A percentile compares a stretch with the other conserved stretches of the same genome.
Evolutionary conservation across 2,329 filamentous ascomycete genomes (phyloP).

Genomic region (Ceratocystis diversiconidia): DNA sequence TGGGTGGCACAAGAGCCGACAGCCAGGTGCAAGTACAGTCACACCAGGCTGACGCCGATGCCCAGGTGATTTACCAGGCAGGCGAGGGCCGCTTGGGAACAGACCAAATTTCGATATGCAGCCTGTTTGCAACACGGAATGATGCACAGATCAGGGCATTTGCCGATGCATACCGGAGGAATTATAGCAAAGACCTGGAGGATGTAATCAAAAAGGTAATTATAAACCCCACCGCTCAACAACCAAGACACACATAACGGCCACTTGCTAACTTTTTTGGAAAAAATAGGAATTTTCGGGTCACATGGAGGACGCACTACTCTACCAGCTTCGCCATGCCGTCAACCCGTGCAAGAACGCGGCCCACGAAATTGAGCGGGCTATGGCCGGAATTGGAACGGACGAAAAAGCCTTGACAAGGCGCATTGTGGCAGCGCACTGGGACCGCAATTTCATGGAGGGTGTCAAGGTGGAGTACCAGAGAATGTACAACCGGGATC

Average conservation of each 20-base stretch:
- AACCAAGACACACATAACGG: too few relatives aligned
- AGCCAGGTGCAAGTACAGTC: slow-evolving; percentile 62
- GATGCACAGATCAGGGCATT: slow-evolving; percentile 78
- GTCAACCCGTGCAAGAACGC: slow-evolving; percentile 73
- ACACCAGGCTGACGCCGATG: slow-evolving; percentile 60
- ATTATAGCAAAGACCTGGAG: slow-evolving; percentile 57
- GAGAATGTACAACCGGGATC: slow-evolving; percentile 51
- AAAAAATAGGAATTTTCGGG: slow-evolving; percentile 62
- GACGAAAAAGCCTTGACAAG: slow-evolving; percentile 68
- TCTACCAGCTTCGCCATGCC: slow-evolving; percentile 65
- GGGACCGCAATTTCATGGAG: slow-evolving; percentile 60
- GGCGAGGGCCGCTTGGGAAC: slow-evolving; percentile 60
- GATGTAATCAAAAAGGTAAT: slow-evolving; percentile 56
- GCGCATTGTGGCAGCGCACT: slow-evolving; percentile 68
- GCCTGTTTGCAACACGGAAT: slow-evolving; percentile 60
- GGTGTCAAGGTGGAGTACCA: slow-evolving; percentile 68
- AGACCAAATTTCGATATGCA: slow-evolving; percentile 63
- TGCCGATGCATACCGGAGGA: slow-evolving; percentile 55
- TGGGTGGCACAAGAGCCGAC: slow-evolving; percentile 60
- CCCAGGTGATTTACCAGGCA: slow-evolving; percentile 60
- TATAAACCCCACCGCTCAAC: slow-evolving; percentile 1
- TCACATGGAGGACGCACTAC: slow-evolving; percentile 76
- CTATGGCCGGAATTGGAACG: slow-evolving; percentile 78
- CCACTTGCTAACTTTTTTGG: background rate
- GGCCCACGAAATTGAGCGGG: slow-evolving; percentile 65